Evolutionary conservation across 495 filamentous ascomycete species (phyloP).

Genomic region (Neohortaea acidophila): DNA sequence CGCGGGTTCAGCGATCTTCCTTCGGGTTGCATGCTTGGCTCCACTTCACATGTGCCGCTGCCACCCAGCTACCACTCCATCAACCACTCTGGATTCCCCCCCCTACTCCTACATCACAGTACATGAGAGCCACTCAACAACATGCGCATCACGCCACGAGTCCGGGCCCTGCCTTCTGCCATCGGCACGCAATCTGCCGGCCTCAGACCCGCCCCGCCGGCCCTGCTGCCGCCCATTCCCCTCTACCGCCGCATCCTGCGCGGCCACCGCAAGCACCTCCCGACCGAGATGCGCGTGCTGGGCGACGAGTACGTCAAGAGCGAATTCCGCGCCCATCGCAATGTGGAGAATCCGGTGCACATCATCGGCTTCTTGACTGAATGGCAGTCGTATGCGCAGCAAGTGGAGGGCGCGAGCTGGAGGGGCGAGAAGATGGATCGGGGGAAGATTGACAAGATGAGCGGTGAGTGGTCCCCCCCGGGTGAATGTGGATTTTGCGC

Average conservation of each 20-base stretch:
- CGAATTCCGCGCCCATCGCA: conserved; percentile 71
- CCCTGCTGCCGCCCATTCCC: conserved; percentile 77
- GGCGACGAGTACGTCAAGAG: conserved; percentile 84
- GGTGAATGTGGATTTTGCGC: background rate
- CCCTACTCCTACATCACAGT: background rate
- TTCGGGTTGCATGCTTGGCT: too few relatives aligned
- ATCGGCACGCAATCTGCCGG: conserved; percentile 8
- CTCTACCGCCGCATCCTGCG: conserved; percentile 79
- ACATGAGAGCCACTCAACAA: conserved; percentile 1
- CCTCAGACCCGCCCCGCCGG: conserved; percentile 46
- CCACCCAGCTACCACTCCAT: too few relatives aligned
- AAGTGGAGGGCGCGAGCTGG: conserved; percentile 76
- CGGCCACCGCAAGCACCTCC: conserved; percentile 65
- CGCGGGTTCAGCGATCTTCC: too few relatives aligned
- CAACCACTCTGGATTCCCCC: background rate
- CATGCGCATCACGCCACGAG: conserved; percentile 4
- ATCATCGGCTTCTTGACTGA: conserved; percentile 91
- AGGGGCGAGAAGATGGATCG: conserved; percentile 60
- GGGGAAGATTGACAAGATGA: conserved; percentile 80
- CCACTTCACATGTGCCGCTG: too few relatives aligned
- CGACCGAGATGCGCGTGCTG: conserved; percentile 56
- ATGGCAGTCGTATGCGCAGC: conserved; percentile 90
- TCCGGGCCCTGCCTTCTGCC: conserved; percentile 11
- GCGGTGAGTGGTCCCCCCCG: conserved; percentile 43
- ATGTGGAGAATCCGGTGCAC: conserved; percentile 80